These are phyloP conservation scores for Dissophora globulifera DNA, from an alignment of 192 early-diverging fungal genomes.

Conservation along the genomic window DNA sequence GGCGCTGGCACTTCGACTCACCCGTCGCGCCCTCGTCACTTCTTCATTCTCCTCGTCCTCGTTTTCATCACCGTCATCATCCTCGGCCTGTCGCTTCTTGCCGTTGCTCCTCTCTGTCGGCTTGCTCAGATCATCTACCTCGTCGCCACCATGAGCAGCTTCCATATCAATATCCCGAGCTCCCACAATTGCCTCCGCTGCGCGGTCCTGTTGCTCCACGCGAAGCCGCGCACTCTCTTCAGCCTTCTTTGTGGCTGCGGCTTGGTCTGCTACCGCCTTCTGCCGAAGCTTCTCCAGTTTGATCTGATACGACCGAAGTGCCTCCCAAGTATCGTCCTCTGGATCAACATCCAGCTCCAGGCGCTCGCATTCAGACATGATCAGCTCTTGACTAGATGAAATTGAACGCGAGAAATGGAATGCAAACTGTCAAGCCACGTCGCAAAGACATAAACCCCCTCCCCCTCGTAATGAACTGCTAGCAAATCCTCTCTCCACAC, in stretches of 20 bases:
- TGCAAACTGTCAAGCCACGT: too few species aligned
- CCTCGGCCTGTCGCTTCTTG: conserved; percentile 16
- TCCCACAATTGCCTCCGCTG: background rate
- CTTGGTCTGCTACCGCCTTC: conserved; percentile 42
- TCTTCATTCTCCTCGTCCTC: background rate
- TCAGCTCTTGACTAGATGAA: conserved; percentile 52
- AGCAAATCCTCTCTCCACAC: too few species aligned
- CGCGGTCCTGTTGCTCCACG: conserved; percentile 1
- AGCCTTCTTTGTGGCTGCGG: conserved; percentile 18
- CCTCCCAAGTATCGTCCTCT: conserved; percentile 53
- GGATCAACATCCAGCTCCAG: conserved; percentile 18
- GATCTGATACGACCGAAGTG: conserved; percentile 53
- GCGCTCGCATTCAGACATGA: conserved; percentile 40
- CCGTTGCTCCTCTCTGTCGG: background rate
- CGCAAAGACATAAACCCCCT: too few species aligned
- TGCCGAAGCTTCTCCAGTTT: conserved; percentile 54
- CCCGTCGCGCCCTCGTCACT: background rate
- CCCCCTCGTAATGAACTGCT: too few species aligned
- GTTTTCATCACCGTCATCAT: conserved; percentile 7
- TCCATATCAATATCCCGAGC: conserved; percentile 1
- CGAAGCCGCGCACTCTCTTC: conserved; percentile 16
- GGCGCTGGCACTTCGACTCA: background rate
- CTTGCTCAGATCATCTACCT: background rate
- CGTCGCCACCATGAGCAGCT: background rate
- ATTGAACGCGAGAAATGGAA: too few species aligned